A percentile compares a stretch with the other conserved stretches of the same genome.
phyloP scores from a whole-genome alignment of 768 basidiomycete genomes.

The Leucosporidium yakuticum region DNA sequence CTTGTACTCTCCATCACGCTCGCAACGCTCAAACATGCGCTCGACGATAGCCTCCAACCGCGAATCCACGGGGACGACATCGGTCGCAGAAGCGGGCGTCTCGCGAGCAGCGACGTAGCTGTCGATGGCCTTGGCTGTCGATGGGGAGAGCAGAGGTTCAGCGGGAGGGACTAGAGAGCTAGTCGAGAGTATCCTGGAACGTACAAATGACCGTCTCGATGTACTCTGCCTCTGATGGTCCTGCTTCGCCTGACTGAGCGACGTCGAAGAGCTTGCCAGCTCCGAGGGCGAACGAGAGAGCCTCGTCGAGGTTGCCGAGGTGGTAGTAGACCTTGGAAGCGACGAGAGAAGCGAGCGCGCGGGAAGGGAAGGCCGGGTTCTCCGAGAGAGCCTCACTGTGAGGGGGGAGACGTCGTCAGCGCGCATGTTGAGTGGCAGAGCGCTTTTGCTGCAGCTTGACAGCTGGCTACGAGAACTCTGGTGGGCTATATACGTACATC shows the following conservation, averaged over 20 bases:
- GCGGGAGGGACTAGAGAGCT: background rate
- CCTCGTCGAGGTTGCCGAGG: slow-evolving; percentile 90
- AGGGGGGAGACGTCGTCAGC: slow-evolving; percentile 25
- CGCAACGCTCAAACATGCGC: slow-evolving; percentile 76
- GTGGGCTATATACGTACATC: slow-evolving; percentile 57
- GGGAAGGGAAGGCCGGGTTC: slow-evolving; percentile 65
- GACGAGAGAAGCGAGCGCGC: slow-evolving; percentile 78
- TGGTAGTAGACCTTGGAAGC: slow-evolving; percentile 99
- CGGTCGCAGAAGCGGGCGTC: slow-evolving; percentile 37
- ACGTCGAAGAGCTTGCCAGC: slow-evolving; percentile 78
- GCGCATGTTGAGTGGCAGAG: background rate
- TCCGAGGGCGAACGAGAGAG: slow-evolving; percentile 86
- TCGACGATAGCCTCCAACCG: slow-evolving; percentile 80
- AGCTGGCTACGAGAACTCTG: background rate
- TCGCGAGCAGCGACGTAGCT: slow-evolving; percentile 68
- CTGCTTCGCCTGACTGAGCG: slow-evolving; percentile 48
- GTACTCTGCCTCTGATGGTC: slow-evolving; percentile 62
- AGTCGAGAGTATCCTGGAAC: slow-evolving; percentile 43
- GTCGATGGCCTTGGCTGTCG: slow-evolving; percentile 87
- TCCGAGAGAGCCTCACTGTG: slow-evolving; percentile 85
- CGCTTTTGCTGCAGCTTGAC: background rate
- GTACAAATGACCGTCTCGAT: slow-evolving; percentile 88
- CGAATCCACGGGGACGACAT: slow-evolving; percentile 64
- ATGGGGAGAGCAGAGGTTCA: background rate
- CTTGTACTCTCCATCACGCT: slow-evolving; percentile 81